Evolutionary conservation across 140 eudicot species (phyloP), one percentile per base, ranked within the genome.

Genomic region (Oenanthe javanica): DNA sequence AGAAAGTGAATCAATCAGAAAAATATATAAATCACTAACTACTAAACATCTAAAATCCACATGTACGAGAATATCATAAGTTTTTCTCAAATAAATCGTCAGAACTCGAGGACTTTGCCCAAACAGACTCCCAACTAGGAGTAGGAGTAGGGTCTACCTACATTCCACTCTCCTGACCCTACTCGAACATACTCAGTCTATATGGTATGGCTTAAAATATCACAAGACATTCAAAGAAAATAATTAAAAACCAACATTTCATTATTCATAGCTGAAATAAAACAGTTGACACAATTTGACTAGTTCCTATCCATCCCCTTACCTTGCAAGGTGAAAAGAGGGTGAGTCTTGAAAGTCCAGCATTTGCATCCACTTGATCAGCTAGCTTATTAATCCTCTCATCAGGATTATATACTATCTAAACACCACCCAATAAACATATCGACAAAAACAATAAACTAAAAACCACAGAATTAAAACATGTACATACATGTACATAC

Each of bases 311-410:
- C 70, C 2, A 61, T 61, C 70, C 21, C 75, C 83, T 63, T 69
- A 91, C 99, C 99, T 95, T 95, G 83, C 99, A 95, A 89, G 99
- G 99, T 16, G 99, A 95, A 86, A 93, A 95, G 45, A 95, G 86
- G 74, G 92, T 82, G 50, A 95, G 97, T 83, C 97, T 91, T 25
- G 98, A 89, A 82, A 92, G 80, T 51, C 97, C 99, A 82, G 91
- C 93, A 36, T 87, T 85, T 89, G 81, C 87, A 86, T 95, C 97
- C 89, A 95, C 97, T 82, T 90, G 92, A 92, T 94, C 98, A 77
- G 96, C 97, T 78, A 92, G 81, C 76, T 82, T 88, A 74, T 95
- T 95, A 14, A 95, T 46, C 83, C 86, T 92, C 64, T 85, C 97
- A 79, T 95, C 97, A 80, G 88, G 91, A 86, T 91, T 84, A 85